A percentile compares a stretch with the other conserved stretches of the same genome.
Conservation (phyloP, 495 filamentous ascomycete species). For the Penicillium riverlandense region DNA sequence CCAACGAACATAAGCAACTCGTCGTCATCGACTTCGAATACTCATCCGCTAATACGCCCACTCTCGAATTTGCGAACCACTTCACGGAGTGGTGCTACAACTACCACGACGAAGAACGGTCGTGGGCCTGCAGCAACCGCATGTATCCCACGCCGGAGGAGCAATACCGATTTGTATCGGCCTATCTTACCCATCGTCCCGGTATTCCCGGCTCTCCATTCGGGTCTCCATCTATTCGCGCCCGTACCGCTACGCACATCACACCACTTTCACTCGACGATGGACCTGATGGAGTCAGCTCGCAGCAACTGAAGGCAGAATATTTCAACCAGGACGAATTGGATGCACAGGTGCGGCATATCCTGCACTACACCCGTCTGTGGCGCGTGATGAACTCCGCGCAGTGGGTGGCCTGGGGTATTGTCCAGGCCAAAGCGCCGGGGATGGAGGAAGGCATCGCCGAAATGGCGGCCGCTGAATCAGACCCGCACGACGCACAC, state of each 20-base stretch:
- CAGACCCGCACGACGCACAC: neutral
- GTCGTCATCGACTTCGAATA: slow-evolving; percentile 99
- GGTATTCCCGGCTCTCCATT: slow-evolving; percentile 51
- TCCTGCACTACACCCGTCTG: slow-evolving; percentile 69
- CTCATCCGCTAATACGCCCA: slow-evolving; percentile 79
- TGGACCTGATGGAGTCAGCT: slow-evolving; percentile 12
- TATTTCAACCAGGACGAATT: slow-evolving; percentile 46
- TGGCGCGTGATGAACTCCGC: slow-evolving; percentile 86
- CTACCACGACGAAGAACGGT: slow-evolving; percentile 64
- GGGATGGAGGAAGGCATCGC: slow-evolving; percentile 44
- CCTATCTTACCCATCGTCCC: slow-evolving; percentile 78
- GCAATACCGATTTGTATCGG: slow-evolving; percentile 73
- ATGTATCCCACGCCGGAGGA: slow-evolving; percentile 73
- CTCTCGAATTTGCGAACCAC: slow-evolving; percentile 94
- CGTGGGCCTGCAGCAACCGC: slow-evolving; percentile 60
- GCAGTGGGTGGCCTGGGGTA: slow-evolving; percentile 93
- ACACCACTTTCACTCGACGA: slow-evolving; percentile 31
- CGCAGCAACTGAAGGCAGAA: slow-evolving; percentile 42
- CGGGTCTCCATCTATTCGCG: slow-evolving; percentile 36
- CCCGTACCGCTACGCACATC: slow-evolving; percentile 23
- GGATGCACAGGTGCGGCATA: slow-evolving; percentile 56
- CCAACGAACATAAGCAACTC: slow-evolving; percentile 89
- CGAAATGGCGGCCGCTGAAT: slow-evolving; percentile 2
- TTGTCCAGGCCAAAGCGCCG: slow-evolving; percentile 83
- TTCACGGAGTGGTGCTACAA: slow-evolving; percentile 98